phyloP scores from a whole-genome alignment of 2,329 filamentous ascomycete genomes.

The Thelonectria discophora region DNA sequence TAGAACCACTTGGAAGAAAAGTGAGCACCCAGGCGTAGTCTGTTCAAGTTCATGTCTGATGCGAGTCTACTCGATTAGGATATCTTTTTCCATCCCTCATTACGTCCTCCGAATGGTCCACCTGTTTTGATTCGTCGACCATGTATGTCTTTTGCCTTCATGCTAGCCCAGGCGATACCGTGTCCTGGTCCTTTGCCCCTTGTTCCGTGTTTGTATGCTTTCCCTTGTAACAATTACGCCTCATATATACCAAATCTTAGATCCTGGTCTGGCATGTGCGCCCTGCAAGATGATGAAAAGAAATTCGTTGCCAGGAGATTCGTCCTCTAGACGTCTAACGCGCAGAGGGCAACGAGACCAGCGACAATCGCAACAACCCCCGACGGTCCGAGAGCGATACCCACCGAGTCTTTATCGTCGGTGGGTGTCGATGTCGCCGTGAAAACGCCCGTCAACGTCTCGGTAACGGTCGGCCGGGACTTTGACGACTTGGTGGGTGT shows the following conservation, averaged over 20 bases:
- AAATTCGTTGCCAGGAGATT: not conserved
- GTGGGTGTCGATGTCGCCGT: constrained; percentile 48
- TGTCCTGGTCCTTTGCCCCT: not conserved
- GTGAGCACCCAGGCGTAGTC: constrained; percentile 11
- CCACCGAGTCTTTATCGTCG: constrained; percentile 30
- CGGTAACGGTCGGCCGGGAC: constrained; percentile 30
- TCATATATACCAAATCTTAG: not conserved
- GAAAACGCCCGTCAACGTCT: constrained; percentile 46
- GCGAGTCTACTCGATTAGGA: constrained; percentile 17
- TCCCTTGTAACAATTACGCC: no score
- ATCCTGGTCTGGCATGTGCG: not conserved
- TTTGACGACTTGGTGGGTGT: constrained; percentile 36
- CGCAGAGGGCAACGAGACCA: constrained; percentile 18
- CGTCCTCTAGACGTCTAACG: not conserved
- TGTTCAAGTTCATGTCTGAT: constrained; percentile 1
- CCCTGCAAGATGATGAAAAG: not conserved
- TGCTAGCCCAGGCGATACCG: not conserved
- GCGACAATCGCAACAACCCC: constrained; percentile 26
- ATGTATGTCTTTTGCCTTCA: not conserved
- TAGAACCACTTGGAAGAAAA: not conserved
- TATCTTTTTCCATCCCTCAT: constrained; percentile 18
- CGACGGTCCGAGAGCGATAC: constrained; percentile 6
- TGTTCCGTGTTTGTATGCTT: not conserved
- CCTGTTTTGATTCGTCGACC: not conserved
- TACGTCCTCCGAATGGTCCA: constrained; percentile 1